Evolutionary conservation across 2,329 filamentous ascomycete genomes (phyloP), one percentile per base, ranked within the genome.

Genomic region (Zarea fungicola): DNA sequence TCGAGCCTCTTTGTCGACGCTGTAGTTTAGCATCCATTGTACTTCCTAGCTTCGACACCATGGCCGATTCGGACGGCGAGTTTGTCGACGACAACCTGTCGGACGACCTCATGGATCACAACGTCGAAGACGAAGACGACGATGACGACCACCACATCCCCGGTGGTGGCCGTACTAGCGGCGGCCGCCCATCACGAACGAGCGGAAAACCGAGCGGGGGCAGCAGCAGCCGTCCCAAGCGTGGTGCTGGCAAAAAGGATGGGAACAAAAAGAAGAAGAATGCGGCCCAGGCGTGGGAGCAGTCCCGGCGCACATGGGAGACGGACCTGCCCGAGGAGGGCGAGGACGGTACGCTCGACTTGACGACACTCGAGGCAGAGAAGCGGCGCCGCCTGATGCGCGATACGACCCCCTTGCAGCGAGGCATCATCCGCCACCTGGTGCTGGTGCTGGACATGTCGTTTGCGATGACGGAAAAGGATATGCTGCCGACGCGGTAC

Each of bases 341-440:
- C 18, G 84, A 83, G 35, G 88, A 95, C 68, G 89, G 87, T 39
- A 84, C 83, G 50, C 81, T 95, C 56, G 84, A 83, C 50, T 80
- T 95, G 34, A 83, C 88, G 55, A 84, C 85, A 19, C 76, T 90
- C 42, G 89, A 95, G 66, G 88, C 89, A 19, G 83, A 87, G 64
- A 95, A 95, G 74, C 82, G 90, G 52, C 70, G 68, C 57, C 88
- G 91, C 58, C 72, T 97, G 53, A 76, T 95, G 53, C 87, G 89
- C 66, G 93, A 99, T 65, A 97, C 93, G 23, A 97, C 92, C 41
- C 93, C 93, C 11, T 75, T 99, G 48, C 93, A 99, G 69, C 82
- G 93, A 58, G 93, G 93, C 54, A 99, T 99, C 60, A 99, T 99
- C 67, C 85, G 93, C n/a, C 92, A 99, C 68, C 72, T 97, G 42